Base-by-base conservation (phyloP, 768 basidiomycete genomes). In the Heimioporus sp. region DNA sequence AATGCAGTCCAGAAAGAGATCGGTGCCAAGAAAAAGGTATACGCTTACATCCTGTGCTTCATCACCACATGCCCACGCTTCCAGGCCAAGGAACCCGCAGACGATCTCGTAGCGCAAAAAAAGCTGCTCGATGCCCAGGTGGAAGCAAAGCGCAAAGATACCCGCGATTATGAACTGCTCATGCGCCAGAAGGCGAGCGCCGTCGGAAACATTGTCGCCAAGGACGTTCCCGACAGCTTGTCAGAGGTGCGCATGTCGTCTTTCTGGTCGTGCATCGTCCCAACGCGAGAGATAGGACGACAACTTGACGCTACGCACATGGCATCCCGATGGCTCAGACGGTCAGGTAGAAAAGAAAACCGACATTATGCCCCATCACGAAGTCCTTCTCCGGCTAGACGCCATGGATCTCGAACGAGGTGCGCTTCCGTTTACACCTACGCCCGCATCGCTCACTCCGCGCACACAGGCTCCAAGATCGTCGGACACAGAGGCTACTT, bases 331-430 rank as follows among this genome's bases (percentile, higher is more conserved):
- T 35, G 89, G 86, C 8, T 82, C 85, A 20, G 76, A 81, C 52
- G 85, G 74, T 28, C 83, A 91, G 58, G 88, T 86, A 20, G 81
- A 86, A 59, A 80, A 83, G 60, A 82, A 80, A 66, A 73, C 78
- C 4, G 86, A 81, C 44, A 92, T 98, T 64, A 80, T 98, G 73
- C 86, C 96, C n/a, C 97, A 99, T 69, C 95, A 99, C 63, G 97
- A 99, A 74, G 92, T 98, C 21, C 80, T 99, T 43, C 81, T 93
- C 43, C 82, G 92, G 39, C 75, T 99, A 24, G 97, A 97, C 63
- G 94, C 92, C 20, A 94, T 96, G 82, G 97, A 98, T 69, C 84
- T 97, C 42, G 97, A 99, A 69, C 82, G 97, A 69, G 97, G 92
- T 87, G 36, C 13, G 20, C 31, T 4, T 38, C 30, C n/a, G 17